A percentile compares a stretch with the other conserved stretches of the same genome.
These are phyloP conservation scores for Hymenochaete sp. DNA, from an alignment of 1,284 basidiomycete genomes.

Conservation along the genomic window DNA sequence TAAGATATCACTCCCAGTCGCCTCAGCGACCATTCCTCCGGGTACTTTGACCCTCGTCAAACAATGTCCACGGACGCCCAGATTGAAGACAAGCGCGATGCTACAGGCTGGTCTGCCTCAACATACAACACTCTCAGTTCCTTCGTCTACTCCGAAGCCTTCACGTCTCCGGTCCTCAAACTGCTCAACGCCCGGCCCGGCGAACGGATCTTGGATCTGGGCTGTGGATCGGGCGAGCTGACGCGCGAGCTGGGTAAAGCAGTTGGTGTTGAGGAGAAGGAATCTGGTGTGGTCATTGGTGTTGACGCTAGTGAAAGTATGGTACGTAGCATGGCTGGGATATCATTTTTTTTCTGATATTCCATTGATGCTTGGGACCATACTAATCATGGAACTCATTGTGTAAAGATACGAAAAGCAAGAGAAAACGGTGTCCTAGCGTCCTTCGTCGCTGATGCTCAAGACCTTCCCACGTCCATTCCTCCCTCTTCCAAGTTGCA, in stretches of 20 bases:
- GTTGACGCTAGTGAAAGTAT: conserved; percentile 65
- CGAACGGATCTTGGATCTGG: conserved; percentile 69
- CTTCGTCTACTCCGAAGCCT: conserved; percentile 69
- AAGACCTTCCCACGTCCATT: conserved; percentile 34
- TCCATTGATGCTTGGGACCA: not conserved
- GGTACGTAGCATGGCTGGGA: conserved; percentile 36
- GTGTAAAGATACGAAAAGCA: conserved; percentile 50
- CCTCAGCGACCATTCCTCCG: too few species aligned
- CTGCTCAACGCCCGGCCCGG: conserved; percentile 56
- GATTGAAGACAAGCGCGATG: too few species aligned
- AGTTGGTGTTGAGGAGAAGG: conserved; percentile 36
- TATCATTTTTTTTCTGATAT: not conserved
- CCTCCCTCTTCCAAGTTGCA: conserved; percentile 17
- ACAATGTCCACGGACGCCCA: too few species aligned
- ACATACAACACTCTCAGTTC: conserved; percentile 50
- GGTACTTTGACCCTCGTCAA: too few species aligned
- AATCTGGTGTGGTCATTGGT: conserved; percentile 50
- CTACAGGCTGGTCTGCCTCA: conserved; percentile 44
- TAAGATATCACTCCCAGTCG: too few species aligned
- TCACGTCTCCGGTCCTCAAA: conserved; percentile 51
- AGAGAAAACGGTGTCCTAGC: conserved; percentile 38
- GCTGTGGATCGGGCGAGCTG: conserved; percentile 77
- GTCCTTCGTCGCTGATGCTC: conserved; percentile 44
- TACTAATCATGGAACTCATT: not conserved
- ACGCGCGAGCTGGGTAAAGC: conserved; percentile 49